Base-by-base conservation (phyloP, 192 early-diverging fungal species). In the Entophlyctis helioformis region DNA sequence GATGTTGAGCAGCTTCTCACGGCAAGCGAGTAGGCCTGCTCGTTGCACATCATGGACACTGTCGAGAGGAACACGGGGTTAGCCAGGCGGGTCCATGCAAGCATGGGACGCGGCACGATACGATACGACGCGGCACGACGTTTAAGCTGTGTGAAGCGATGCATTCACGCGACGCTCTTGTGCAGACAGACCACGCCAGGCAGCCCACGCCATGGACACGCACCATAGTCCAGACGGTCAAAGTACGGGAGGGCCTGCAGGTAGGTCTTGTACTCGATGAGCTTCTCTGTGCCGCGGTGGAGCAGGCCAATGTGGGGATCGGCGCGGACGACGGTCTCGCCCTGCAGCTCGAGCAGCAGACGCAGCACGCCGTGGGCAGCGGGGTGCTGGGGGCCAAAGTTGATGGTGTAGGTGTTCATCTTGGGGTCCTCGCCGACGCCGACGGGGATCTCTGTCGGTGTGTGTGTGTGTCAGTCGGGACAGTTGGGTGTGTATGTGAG, bases 331-430 rank as follows among this genome's bases (percentile, higher is more conserved):
- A 98, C 83, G 48, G 85, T 75, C 61, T 96, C 91, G 28, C 91
- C 95, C 46, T 83, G 73, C 42, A 98, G 69, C 61, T 96, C 92
- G 50, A 95, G 57, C 64, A 98, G 91, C 61, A 98, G 58, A 46
- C 91, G 84, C 60, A 89, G 64, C 50, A 95, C 88, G 31, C 86
- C 88, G 84, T 98, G 95, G 34, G 95, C 95, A 23, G 95, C 95
- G 18, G 95, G 95, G 71, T 98, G 95, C 72, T 98, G 95, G 20
- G 95, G 95, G 29, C 95, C 95, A 71, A 98, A 98, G 74, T 98
- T 98, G 67, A 98, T 77, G 31, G 95, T 98, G 70, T 85, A 98
- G 36, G 78, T 80, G 54, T 84, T 81, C 25, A 86, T 48, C 3
- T 29, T 56, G 18, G 65, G 42, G 42, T 72, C 75, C 37, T 64